A percentile compares a stretch with the other conserved stretches of the same genome.
phyloP scores from a whole-genome alignment of 768 basidiomycete genomes.

The Gymnopilus junonius region DNA sequence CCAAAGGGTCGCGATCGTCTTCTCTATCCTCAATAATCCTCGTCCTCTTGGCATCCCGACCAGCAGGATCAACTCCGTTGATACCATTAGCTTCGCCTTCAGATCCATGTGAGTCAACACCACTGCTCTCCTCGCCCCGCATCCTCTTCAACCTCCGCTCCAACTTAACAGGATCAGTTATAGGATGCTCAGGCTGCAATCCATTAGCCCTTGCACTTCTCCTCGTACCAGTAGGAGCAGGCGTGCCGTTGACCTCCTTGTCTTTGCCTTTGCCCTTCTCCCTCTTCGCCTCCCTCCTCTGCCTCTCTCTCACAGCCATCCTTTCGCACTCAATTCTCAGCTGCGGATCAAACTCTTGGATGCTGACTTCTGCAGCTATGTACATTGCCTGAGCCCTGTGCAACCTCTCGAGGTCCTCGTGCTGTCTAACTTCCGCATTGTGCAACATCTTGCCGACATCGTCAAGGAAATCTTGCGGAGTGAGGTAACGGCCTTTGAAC shows the following conservation, averaged over 20 bases:
- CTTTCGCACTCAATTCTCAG: conserved; percentile 85
- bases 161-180: conserved; percentile 76
- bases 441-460: conserved; percentile 83
- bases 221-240: conserved; percentile 51
- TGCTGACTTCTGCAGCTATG: conserved; percentile 82
- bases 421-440: conserved; percentile 60
- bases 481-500: conserved; percentile 85
- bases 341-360: conserved; percentile 81
- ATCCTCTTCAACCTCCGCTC: conserved; percentile 79
- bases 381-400: conserved; percentile 89
- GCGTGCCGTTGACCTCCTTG: conserved; percentile 34
- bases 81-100: conserved; percentile 55
- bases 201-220: conserved; percentile 79
- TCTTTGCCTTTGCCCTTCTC: conserved; percentile 51
- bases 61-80: conserved; percentile 30
- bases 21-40: conserved; percentile 50
- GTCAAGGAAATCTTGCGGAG: conserved; percentile 85
- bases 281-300: conserved; percentile 61
- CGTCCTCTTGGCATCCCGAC: conserved; percentile 61
- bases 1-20: conserved; percentile 54
- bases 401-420: conserved; percentile 75
- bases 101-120: conserved; percentile 52
- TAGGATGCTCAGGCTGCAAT: conserved; percentile 66
- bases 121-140: conserved; percentile 56
- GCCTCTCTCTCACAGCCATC: conserved; percentile 79